Evolutionary conservation across 768 basidiomycete genomes (phyloP), one percentile per base, ranked within the genome.

Genomic region (Cystofilobasidium ferigula): DNA sequence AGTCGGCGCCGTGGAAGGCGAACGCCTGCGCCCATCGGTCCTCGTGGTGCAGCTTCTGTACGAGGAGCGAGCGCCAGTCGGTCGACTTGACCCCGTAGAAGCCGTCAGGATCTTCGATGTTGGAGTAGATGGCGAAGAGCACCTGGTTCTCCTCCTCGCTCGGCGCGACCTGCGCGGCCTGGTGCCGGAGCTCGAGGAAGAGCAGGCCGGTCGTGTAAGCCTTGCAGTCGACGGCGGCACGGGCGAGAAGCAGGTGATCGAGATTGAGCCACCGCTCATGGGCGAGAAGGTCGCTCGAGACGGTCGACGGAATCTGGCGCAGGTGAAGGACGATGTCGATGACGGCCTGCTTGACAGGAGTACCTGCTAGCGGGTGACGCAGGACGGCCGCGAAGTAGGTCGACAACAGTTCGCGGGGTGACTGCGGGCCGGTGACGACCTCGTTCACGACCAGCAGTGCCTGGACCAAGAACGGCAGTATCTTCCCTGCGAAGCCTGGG

Each of bases 71-170:
- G 30, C 84, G 82, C n/a, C 88, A 81, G 72, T 98, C 84, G 9
- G 86, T 84, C 69, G 63, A 59, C 10, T 85, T 81, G 67, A 98
- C 91, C 7, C 91, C 91, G 75, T 99, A 99, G 74, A 99, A 99
- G 1, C 95, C 92, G 71, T 99, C 95, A 0, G 93, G 93, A 74
- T 99, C 95, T 72, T 95, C 93, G 67, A 99, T 91, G 71, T 91
- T 87, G 62, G 85, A 84, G 72, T 98, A 99, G 58, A 98, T 90
- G 58, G 87, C 86, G 77, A 91, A 97, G 26, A 98, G 78, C 30
- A 93, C 80, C 64, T 86, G 51, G 1, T 30, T 67, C 30, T 30
- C 64, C 42, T 58, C 45, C 28, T 68, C 62, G 30, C 10, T 35
- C 10, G 10, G 7, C 9, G 36, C 18, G 4, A 12, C 51, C 13